Evolutionary conservation across 2,329 filamentous ascomycete species (phyloP), one percentile per base, ranked within the genome.

Genomic region (Pseudogymnoascus sp.): DNA sequence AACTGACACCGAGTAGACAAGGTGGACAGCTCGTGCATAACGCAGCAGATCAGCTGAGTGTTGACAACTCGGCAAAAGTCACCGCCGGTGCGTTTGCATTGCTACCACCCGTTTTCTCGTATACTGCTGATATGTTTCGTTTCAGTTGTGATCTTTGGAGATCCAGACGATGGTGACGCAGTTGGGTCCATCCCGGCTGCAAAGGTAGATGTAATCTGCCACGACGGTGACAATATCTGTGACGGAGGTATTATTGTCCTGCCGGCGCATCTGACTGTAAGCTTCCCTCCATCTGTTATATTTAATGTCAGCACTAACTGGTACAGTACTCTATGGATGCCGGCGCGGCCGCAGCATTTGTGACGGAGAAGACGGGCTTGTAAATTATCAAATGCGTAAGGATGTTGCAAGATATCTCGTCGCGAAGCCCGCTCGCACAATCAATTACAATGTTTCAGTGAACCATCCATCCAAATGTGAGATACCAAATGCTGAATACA

Each of bases 21-120:
- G 66, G 67, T 60, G 65, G 64, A 14, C 69, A 69, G 60, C 62
- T 70, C 2, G 68, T 70, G 12, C 69, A 69, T 28, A 70, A 70
- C 14, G 68, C 69, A 3, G 69, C 69, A 7, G 64, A 62, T 4
- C 19, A 64, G 23, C 60, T 70, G 5, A 52, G 49, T 39, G 49
- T 62, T n/a, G 60, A 60, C 9, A 64, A 45, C 5, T 58, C 61
- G 8, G 63, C 63, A 2, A 64, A 67, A 30, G 64, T 70, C 35
- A 65, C 28, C 58, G 65, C 67, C 12, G 68, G 65, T 68, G 67
- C 33, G 61, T 49, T 22, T 19, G 2, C 28, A 22, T 35, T 58
- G 4, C 19, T 36, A 16, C 14, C 28, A 38, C 14, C 4, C 14
- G 38, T 11, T 9, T 36, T 35, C 12, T 9, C n/a, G 58, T 22